A percentile compares a stretch with the other conserved stretches of the same genome.
phyloP scores from a whole-genome alignment of 352 stramenopile species.

The Lagenidium giganteum region DNA sequence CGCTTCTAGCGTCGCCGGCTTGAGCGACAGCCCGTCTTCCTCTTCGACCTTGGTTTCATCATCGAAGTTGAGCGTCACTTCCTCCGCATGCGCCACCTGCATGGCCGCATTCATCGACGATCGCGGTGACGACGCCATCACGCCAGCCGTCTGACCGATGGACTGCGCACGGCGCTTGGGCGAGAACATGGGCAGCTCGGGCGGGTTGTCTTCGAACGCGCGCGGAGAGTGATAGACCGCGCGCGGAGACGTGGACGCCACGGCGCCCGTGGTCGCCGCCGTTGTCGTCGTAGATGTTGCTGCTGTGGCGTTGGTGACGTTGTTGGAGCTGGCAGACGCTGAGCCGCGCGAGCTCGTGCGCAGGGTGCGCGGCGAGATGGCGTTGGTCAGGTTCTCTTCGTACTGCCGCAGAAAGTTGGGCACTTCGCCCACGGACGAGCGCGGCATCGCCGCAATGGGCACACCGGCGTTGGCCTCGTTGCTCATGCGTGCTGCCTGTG shows the following conservation, averaged over 20 bases:
- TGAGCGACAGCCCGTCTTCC: conserved; percentile 11
- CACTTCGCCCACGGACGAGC: conserved; percentile 2
- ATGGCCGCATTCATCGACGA: too few species aligned
- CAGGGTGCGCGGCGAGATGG: conserved; percentile 24
- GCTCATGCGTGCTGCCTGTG: too few species aligned
- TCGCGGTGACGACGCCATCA: too few species aligned
- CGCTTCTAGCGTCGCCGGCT: conserved; percentile 10
- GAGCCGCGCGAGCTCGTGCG: not conserved
- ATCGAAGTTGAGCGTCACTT: conserved; percentile 19
- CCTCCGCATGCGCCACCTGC: conserved; percentile 6
- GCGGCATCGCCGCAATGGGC: not conserved
- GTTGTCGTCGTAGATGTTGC: not conserved
- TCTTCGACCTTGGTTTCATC: conserved; percentile 28
- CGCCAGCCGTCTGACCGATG: not conserved
- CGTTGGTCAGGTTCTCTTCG: conserved; percentile 36
- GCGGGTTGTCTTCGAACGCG: conserved; percentile 33
- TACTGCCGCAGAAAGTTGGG: conserved; percentile 39
- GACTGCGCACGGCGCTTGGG: conserved; percentile 40
- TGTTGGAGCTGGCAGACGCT: too few species aligned
- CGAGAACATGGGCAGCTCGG: conserved; percentile 47
- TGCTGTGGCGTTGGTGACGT: too few species aligned
- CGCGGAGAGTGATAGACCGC: conserved; percentile 59
- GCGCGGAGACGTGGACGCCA: conserved; percentile 26
- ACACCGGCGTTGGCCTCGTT: too few species aligned
- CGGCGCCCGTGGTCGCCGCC: conserved; percentile 6